Percentiles rank a stretch among this genome's conserved stretches.
These are phyloP conservation scores for Aspergillus bombycis DNA, from an alignment of 2,329 filamentous ascomycete species.

Conservation along the genomic window DNA sequence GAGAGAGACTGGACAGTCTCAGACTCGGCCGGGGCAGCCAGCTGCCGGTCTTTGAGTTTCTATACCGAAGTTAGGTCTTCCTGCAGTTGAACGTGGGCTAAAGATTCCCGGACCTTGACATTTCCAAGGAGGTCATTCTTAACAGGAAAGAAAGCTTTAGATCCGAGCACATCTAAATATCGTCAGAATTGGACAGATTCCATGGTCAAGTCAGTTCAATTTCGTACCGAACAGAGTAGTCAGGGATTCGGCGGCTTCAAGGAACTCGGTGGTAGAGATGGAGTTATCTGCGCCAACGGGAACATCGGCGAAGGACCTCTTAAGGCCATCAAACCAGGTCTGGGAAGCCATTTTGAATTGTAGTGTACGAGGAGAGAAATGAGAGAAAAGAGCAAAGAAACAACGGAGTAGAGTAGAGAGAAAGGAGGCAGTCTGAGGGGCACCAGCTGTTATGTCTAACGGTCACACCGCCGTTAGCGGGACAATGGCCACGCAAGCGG, in stretches of 20 bases:
- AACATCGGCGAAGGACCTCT: conserved; percentile 82
- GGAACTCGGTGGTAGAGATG: conserved; percentile 82
- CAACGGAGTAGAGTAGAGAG: conserved; percentile 11
- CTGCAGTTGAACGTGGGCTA: conserved; percentile 8
- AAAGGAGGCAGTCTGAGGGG: conserved; percentile 10
- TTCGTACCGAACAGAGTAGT: conserved; percentile 79
- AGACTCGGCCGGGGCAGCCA: conserved; percentile 77
- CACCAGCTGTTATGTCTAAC: conserved; percentile 25
- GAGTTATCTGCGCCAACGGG: conserved; percentile 75
- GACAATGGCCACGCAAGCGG: conserved; percentile 33
- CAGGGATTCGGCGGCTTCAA: conserved; percentile 86
- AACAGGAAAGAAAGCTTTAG: conserved; percentile 81
- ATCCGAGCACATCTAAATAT: conserved; percentile 60
- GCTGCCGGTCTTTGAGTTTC: conserved; percentile 87
- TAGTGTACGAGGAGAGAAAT: conserved; percentile 7
- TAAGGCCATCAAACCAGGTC: conserved; percentile 85
- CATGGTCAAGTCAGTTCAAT: background rate
- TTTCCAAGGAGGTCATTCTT: conserved; percentile 92
- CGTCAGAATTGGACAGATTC: conserved; percentile 12
- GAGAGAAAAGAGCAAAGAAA: conserved; percentile 4
- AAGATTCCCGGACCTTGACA: conserved; percentile 68
- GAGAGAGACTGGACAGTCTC: conserved; percentile 82
- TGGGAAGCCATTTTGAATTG: conserved; percentile 34
- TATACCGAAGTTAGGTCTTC: conserved; percentile 40
- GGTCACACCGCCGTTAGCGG: conserved; percentile 31